Percentiles rank a stretch among this genome's conserved stretches.
These are phyloP conservation scores for Wallemia mellicola DNA, from an alignment of 1,284 basidiomycete species.

Conservation along the genomic window DNA sequence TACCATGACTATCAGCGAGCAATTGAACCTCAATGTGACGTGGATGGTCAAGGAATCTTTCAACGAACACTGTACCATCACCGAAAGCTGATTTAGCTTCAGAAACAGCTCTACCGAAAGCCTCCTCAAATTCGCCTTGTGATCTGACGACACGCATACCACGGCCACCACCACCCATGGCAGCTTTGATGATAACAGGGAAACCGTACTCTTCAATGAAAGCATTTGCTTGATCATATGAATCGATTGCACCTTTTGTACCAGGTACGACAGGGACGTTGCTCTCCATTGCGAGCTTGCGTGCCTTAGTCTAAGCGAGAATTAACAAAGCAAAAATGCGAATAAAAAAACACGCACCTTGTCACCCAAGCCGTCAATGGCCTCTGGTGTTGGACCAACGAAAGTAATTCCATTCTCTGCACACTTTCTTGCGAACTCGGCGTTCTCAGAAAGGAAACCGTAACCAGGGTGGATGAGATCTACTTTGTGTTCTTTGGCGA, in stretches of 20 bases:
- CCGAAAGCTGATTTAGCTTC: conserved; percentile 93
- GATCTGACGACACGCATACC: conserved; percentile 96
- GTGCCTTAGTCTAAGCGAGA: background rate
- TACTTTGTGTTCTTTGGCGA: conserved; percentile 83
- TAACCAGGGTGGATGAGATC: conserved; percentile 99
- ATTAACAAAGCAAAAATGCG: background rate
- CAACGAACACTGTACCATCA: conserved; percentile 94
- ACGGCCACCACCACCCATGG: conserved; percentile 92
- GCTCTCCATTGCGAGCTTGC: conserved; percentile 35
- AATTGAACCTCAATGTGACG: conserved; percentile 94
- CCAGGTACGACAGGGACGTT: conserved; percentile 92
- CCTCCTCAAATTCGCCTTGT: conserved; percentile 60
- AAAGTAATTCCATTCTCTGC: conserved; percentile 93
- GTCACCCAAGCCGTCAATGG: conserved; percentile 90
- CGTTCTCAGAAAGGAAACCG: conserved; percentile 94
- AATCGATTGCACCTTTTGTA: conserved; percentile 69
- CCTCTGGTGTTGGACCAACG: conserved; percentile 81
- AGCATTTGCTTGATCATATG: conserved; percentile 47
- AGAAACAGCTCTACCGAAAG: conserved; percentile 74
- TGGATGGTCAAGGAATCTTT: conserved; percentile 83
- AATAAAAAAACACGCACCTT: conserved; percentile 30
- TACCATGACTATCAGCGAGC: conserved; percentile 64
- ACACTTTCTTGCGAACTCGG: conserved; percentile 77
- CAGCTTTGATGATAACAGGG: conserved; percentile 92
- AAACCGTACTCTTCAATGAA: conserved; percentile 91